A percentile compares a stretch with the other conserved stretches of the same genome.
phyloP scores from a whole-genome alignment of 1,284 basidiomycete genomes.

The Moesziomyces globuligerus region DNA sequence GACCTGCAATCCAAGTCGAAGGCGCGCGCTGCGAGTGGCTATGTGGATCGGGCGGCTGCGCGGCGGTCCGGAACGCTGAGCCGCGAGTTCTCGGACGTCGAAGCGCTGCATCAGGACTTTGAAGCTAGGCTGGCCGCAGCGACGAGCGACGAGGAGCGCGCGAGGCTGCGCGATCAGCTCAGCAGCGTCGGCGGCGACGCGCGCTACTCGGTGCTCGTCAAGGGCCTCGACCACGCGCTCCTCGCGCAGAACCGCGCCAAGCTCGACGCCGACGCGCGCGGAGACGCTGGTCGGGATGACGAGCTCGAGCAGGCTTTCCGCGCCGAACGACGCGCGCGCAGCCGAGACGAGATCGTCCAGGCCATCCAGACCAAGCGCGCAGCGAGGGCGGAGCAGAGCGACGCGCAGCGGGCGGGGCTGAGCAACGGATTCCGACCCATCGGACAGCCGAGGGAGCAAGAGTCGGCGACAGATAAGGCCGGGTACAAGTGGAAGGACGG shows the following conservation, averaged over 20 bases:
- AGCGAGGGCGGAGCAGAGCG: slow-evolving; percentile 65
- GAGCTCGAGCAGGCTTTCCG: slow-evolving; percentile 79
- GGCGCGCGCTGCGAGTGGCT: slow-evolving; percentile 2
- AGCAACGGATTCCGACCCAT: slow-evolving; percentile 81
- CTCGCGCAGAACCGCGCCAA: slow-evolving; percentile 82
- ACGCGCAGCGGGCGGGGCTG: slow-evolving; percentile 73
- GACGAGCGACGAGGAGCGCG: slow-evolving; percentile 73
- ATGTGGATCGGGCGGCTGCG: slow-evolving; percentile 47
- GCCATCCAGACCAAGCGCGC: slow-evolving; percentile 76
- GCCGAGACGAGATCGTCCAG: slow-evolving; percentile 76
- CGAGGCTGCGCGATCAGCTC: slow-evolving; percentile 76
- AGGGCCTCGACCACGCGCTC: slow-evolving; percentile 87
- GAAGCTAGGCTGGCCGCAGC: slow-evolving; percentile 72
- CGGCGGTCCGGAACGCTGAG: slow-evolving; percentile 16
- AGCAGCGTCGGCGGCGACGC: slow-evolving; percentile 87
- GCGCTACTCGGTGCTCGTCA: slow-evolving; percentile 84
- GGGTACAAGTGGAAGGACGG: slow-evolving; percentile 64
- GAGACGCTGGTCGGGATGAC: slow-evolving; percentile 76
- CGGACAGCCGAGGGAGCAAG: slow-evolving; percentile 67
- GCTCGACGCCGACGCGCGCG: slow-evolving; percentile 68
- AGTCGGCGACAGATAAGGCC: slow-evolving; percentile 70
- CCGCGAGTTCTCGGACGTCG: slow-evolving; percentile 72
- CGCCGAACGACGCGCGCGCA: slow-evolving; percentile 64
- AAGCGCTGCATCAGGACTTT: slow-evolving; percentile 82
- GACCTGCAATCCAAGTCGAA: slow-evolving; percentile 32